Evolutionary conservation across 371 early-diverging fungal genomes (phyloP), one percentile per base, ranked within the genome.

Genomic region (Apophysomyces ossiformis): DNA sequence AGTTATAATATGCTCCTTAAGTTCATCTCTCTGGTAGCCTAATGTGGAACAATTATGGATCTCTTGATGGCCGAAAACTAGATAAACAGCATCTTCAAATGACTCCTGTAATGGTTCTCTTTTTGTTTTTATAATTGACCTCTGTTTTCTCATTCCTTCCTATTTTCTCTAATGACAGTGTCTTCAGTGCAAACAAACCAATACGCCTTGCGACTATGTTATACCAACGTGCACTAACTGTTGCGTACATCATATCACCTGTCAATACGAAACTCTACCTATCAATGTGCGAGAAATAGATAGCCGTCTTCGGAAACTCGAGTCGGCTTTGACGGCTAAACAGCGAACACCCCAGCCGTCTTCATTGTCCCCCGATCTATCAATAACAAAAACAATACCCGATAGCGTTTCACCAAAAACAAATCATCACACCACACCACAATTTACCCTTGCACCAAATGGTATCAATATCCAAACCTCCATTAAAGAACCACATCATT

Each of bases 401-500:
- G 13, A 13, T 13, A 41, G 41, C 41, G 41, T 41, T 50, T 7
- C 21, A 50, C n/a, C n/a, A 50, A 11, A n/a, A 21, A 21, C 54
- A 50, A 50, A 47, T 47, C n/a, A n/a, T 9, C 32, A 26, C 32
- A n/a, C 16, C 8, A 21, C 21, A 18, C 21, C 21, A 16, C 54
- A 60, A 32, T 66, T 66, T 18, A 35, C 39, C 12, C 37, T 69
- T 11, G 60, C 21, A 11, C 44, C 59, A 1, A 18, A 7, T 15
- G 67, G 67, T 6, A 18, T 71, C 11, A 35, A 39, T 36, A 67
- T 71, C 32, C 58, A 67, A 12, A 71, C 71, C 7, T 57, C 60
- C 12, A 64, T 71, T 2, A 60, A 54, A 0, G 71, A 71, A 60
- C 60, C 67, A 1, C 67, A 71, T 38, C 71, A 71, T 61, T 71